Evolutionary conservation across 2,329 filamentous ascomycete genomes (phyloP), one percentile per base, ranked within the genome.

Genomic region (Pseudopyrenochaeta lycopersici): DNA sequence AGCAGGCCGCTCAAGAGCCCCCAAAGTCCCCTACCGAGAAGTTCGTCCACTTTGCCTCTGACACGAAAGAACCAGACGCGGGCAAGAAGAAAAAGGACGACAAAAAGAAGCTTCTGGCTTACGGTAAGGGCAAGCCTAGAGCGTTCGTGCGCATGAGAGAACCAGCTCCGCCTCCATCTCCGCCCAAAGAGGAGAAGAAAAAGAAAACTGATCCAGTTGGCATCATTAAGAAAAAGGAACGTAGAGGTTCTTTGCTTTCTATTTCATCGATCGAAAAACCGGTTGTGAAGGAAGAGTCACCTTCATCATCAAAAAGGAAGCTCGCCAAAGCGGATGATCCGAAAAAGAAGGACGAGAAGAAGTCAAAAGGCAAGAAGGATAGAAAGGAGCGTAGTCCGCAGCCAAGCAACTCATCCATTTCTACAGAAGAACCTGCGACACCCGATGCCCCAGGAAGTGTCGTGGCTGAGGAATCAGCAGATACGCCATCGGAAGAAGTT

Each of bases 1-100:
- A 73, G 68, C 70, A 61, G 65, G 65, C 58, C 48, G 66, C 67
- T 71, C 65, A 66, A 67, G 56, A 66, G 59, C 60, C 69, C 67
- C 64, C 63, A 45, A 66, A 67, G 51, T 70, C 67, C 61, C 70
- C 67, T 44, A 65, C 57, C 31, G 56, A 60, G 38, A 75, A 75
- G 52, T 66, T 59, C 54, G 71, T 75, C 45, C 72, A 73, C 51
- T 75, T 75, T 62, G 66, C 71, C 46, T 67, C 71, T 72, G 71
- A 75, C 68, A 68, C 70, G 51, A 75, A 74, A 71, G 71, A 72
- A 54, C 58, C 70, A 70, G 72, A 73, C 54, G 58, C 68, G 31
- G 60, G 60, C 12, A 73, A 69, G 48, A 74, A 67, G 56, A 72
- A 62, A 52, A 64, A 63, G 32, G 54, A 59, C 18, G 57, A 57